Conservation (phyloP, 345 rosid genomes). For the Citrus glauca region DNA sequence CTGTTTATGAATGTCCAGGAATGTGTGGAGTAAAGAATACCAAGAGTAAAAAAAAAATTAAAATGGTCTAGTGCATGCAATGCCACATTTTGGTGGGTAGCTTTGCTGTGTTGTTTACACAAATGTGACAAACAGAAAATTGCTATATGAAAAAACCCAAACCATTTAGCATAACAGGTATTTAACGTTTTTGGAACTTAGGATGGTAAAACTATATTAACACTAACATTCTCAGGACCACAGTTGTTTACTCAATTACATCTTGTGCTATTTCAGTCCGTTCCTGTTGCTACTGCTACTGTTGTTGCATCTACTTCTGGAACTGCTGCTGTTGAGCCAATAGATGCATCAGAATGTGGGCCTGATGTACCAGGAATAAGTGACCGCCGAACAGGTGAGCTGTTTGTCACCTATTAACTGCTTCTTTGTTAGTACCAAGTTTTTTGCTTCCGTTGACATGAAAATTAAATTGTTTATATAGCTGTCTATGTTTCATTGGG, state of each 20-base stretch:
- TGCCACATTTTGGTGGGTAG: neutral
- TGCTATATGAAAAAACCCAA: neutral
- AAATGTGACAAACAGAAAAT: neutral
- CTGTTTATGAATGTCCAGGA: neutral
- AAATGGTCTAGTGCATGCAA: neutral
- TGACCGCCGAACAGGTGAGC: constrained; percentile 65
- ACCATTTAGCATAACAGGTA: neutral
- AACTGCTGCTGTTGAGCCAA: constrained; percentile 30
- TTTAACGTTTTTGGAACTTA: neutral
- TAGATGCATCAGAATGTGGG: constrained; percentile 27
- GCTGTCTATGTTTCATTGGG: neutral
- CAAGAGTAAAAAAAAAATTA: neutral
- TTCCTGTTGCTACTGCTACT: constrained; percentile 11
- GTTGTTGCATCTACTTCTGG: constrained; percentile 2
- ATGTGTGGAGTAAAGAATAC: neutral
- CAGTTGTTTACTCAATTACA: neutral
- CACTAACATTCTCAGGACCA: neutral
- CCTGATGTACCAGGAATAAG: constrained; percentile 58
- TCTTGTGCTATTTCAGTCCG: constrained; percentile 23
- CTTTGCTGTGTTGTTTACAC: neutral
- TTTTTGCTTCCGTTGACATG: neutral
- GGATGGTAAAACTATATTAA: neutral
- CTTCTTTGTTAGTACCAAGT: constrained; percentile 2
- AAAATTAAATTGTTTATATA: neutral
- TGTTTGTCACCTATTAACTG: constrained; percentile 1